A percentile compares a stretch with the other conserved stretches of the same genome.
phyloP scores from a whole-genome alignment of 352 stramenopile genomes.

The Achlya hypogyna region DNA sequence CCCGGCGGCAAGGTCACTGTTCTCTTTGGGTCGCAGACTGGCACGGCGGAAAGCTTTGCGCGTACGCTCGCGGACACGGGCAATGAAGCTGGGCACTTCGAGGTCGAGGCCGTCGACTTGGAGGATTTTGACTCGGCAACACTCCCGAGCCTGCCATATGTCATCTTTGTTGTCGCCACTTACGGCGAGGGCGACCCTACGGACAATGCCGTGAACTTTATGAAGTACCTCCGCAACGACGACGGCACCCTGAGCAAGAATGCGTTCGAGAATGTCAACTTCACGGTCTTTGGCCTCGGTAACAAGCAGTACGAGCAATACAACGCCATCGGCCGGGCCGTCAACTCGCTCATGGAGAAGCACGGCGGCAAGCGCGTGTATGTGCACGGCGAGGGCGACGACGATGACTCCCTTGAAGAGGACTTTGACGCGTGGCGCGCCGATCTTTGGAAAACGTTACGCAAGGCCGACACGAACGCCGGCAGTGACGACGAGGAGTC shows the following conservation, averaged over 20 bases:
- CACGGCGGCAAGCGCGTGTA: constrained; percentile 81
- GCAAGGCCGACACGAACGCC: constrained; percentile 27
- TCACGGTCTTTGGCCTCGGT: constrained; percentile 95
- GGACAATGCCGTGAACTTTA: constrained; percentile 94
- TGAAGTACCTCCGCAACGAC: constrained; percentile 84
- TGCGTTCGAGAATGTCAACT: constrained; percentile 65
- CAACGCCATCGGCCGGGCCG: constrained; percentile 92
- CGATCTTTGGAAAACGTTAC: constrained; percentile 73
- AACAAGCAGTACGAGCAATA: constrained; percentile 99
- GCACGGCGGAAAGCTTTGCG: constrained; percentile 95
- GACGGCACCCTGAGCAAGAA: constrained; percentile 21
- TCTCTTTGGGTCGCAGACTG: constrained; percentile 97
- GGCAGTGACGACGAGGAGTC: constrained; percentile 21
- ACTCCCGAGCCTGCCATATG: constrained; percentile 41
- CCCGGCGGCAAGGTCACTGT: constrained; percentile 79
- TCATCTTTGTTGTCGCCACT: constrained; percentile 94
- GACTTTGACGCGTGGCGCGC: constrained; percentile 95
- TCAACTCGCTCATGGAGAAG: constrained; percentile 81
- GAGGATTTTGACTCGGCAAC: constrained; percentile 87
- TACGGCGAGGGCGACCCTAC: constrained; percentile 98
- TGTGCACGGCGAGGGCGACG: constrained; percentile 92
- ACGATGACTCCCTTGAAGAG: constrained; percentile 91
- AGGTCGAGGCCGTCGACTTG: constrained; percentile 86
- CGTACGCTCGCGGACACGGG: constrained; percentile 88
- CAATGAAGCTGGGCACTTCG: constrained; percentile 71